Conservation (phyloP, 2,329 filamentous ascomycete genomes). For the Aspergillus fijiensis region DNA sequence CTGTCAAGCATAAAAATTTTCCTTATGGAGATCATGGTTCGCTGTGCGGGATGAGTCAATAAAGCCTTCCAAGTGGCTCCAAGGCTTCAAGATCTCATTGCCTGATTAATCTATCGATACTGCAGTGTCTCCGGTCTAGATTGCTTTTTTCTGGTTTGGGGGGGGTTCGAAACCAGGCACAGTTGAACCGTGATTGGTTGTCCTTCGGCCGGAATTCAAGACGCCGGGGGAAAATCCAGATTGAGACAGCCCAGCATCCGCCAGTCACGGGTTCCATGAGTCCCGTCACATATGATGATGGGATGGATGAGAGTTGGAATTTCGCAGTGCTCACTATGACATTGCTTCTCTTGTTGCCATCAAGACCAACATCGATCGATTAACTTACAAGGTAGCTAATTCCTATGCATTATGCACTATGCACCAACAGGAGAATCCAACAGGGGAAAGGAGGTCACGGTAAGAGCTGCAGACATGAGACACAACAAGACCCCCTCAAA, state of each 20-base stretch:
- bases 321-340: not conserved
- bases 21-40: not conserved
- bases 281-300: not conserved
- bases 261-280: too few species aligned
- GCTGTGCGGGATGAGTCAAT: not conserved
- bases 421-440: not conserved
- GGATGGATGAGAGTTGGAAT: not conserved
- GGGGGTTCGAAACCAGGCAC: constrained; percentile 4
- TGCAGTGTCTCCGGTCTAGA: not conserved
- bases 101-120: not conserved
- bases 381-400: too few species aligned
- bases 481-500: not conserved
- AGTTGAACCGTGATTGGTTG: not conserved
- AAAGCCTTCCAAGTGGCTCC: not conserved
- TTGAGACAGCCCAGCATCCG: too few species aligned
- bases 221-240: not conserved
- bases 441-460: not conserved
- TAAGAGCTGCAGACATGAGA: not conserved
- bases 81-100: not conserved
- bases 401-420: not conserved
- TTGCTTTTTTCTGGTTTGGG: not conserved
- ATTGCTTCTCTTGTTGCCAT: not conserved
- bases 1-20: not conserved
- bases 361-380: not conserved
- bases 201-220: not conserved